These are phyloP conservation scores for Podila epigama DNA, from an alignment of 192 early-diverging fungal species.

Conservation along the genomic window DNA sequence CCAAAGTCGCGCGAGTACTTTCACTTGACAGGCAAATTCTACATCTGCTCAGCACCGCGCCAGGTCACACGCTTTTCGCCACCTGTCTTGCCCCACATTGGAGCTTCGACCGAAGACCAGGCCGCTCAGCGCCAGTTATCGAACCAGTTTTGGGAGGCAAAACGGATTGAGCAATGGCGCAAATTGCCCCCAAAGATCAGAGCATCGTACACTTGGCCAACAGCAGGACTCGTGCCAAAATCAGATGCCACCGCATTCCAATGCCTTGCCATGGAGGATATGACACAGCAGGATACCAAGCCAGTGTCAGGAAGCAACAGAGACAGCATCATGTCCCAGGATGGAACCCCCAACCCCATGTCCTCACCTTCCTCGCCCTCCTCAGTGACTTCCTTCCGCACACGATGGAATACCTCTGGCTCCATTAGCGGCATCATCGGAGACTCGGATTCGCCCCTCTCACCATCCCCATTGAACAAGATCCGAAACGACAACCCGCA, in stretches of 20 bases:
- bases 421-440: background rate
- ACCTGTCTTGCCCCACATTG: slow-evolving; percentile 54
- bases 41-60: slow-evolving; percentile 72
- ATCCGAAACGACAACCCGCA: slow-evolving; percentile 55
- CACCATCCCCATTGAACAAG: slow-evolving; percentile 9
- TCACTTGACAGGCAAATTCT: slow-evolving; percentile 71
- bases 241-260: slow-evolving; percentile 58
- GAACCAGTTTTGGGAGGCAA: slow-evolving; percentile 73
- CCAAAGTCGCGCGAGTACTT: slow-evolving; percentile 74
- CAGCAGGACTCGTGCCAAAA: slow-evolving; percentile 60
- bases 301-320: slow-evolving; percentile 1
- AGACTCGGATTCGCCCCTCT: background rate
- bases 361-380: slow-evolving; percentile 44
- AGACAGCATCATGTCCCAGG: slow-evolving; percentile 42
- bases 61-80: slow-evolving; percentile 70
- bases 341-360: slow-evolving; percentile 23
- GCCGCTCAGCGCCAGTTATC: slow-evolving; percentile 26
- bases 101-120: slow-evolving; percentile 12
- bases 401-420: slow-evolving; percentile 29
- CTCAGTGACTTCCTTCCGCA: slow-evolving; percentile 39
- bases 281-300: slow-evolving; percentile 42
- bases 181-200: slow-evolving; percentile 60
- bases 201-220: slow-evolving; percentile 78
- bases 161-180: slow-evolving; percentile 66
- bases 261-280: slow-evolving; percentile 64